Conservation (phyloP, 177 flowering plant genomes). For the Tripterygium wilfordii region DNA sequence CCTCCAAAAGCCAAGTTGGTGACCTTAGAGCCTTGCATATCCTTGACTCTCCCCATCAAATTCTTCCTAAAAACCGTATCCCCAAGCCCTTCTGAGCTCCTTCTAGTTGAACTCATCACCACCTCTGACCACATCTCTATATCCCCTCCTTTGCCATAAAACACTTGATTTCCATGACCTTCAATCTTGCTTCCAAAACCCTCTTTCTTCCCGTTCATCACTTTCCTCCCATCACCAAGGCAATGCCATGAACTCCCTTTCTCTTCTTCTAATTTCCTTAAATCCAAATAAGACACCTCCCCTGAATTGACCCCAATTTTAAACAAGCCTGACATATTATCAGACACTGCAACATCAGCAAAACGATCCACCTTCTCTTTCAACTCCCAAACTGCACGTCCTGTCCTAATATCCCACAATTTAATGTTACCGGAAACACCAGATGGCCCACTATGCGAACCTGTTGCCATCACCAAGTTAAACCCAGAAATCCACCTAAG, state of each 20-base stretch:
- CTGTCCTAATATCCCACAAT: conserved; percentile 80
- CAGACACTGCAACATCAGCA: conserved; percentile 64
- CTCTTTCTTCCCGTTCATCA: conserved; percentile 59
- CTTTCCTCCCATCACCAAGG: conserved; percentile 52
- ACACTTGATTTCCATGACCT: conserved; percentile 68
- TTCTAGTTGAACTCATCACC: conserved; percentile 26
- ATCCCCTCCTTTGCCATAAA: conserved; percentile 64
- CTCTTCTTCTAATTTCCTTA: conserved; percentile 52
- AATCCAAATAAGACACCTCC: conserved; percentile 63
- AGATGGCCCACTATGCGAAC: conserved; percentile 84
- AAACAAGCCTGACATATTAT: conserved; percentile 43
- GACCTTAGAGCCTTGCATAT: conserved; percentile 46
- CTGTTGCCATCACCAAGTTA: conserved; percentile 73
- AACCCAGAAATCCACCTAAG: conserved; percentile 56
- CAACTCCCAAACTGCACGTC: conserved; percentile 54
- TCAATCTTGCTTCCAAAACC: conserved; percentile 70
- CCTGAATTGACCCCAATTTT: conserved; percentile 90
- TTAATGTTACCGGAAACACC: conserved; percentile 69
- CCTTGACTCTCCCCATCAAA: conserved; percentile 65
- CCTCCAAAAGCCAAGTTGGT: conserved; percentile 80
- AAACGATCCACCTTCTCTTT: conserved; percentile 73
- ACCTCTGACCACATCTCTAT: conserved; percentile 93
- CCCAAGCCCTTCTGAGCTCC: conserved; percentile 24
- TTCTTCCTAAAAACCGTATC: conserved; percentile 75
- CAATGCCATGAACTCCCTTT: conserved; percentile 48